These are phyloP conservation scores for Trametes sp. DNA, from an alignment of 1,284 basidiomycete genomes.

Conservation along the genomic window DNA sequence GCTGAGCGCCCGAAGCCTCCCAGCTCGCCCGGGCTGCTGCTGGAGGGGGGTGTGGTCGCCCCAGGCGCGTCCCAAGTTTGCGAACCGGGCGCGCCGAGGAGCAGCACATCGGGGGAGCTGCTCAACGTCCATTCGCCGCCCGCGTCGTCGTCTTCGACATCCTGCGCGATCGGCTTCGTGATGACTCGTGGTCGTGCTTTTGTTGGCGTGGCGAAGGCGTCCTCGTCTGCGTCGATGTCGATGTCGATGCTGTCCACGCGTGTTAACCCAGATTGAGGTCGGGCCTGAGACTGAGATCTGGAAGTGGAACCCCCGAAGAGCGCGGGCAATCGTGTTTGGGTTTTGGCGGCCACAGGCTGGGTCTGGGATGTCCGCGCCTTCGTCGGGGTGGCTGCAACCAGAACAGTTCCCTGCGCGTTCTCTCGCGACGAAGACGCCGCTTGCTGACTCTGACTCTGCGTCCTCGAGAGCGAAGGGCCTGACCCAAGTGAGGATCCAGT, in stretches of 20 bases:
- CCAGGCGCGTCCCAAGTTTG: slow-evolving; percentile 23
- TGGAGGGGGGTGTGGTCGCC: slow-evolving; percentile 19
- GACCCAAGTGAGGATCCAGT: slow-evolving; percentile 26
- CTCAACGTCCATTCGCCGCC: slow-evolving; percentile 48
- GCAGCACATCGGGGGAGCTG: slow-evolving; percentile 48
- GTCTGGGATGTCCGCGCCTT: slow-evolving; percentile 43
- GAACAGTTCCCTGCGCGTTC: slow-evolving; percentile 49
- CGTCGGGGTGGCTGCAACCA: slow-evolving; percentile 67
- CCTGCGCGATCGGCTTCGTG: not conserved
- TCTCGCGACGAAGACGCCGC: slow-evolving; percentile 8
- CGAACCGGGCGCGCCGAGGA: slow-evolving; percentile 36
- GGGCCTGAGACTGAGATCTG: slow-evolving; percentile 8
- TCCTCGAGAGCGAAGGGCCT: slow-evolving; percentile 26
- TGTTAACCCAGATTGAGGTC: slow-evolving; percentile 8
- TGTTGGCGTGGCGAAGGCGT: slow-evolving; percentile 21
- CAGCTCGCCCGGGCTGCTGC: slow-evolving; percentile 25
- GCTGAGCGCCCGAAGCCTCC: slow-evolving; percentile 20
- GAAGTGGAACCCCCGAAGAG: not conserved
- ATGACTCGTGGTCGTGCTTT: slow-evolving; percentile 9
- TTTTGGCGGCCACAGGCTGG: slow-evolving; percentile 13
- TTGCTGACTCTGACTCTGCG: slow-evolving; percentile 23
- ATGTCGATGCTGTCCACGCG: slow-evolving; percentile 21
- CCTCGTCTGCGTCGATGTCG: slow-evolving; percentile 23
- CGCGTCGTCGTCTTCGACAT: slow-evolving; percentile 26
- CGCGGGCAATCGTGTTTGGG: slow-evolving; percentile 8